Evolutionary conservation across 208 protist genomes (phyloP).

Genomic region (Acanthamoeba lenticulata): DNA sequence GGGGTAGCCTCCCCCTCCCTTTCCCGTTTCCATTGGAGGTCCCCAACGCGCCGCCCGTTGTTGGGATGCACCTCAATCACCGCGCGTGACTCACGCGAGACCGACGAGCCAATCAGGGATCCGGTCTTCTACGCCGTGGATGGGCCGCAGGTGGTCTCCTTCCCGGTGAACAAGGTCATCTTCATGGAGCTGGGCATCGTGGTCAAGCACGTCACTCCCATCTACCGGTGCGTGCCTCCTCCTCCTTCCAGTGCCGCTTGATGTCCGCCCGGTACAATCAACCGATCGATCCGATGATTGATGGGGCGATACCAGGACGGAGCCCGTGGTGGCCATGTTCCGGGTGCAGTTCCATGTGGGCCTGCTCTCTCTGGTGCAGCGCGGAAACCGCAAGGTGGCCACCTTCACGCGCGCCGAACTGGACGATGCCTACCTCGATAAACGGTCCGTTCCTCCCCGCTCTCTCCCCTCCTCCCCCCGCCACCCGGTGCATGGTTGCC

Average conservation of each 20-base stretch:
- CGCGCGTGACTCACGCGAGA: background rate
- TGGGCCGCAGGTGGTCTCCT: slow-evolving; percentile 35
- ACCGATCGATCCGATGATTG: background rate
- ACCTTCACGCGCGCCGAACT: slow-evolving; percentile 46
- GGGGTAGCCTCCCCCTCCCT: background rate
- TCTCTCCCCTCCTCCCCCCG: background rate
- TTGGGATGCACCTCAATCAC: background rate
- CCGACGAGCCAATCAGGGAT: slow-evolving; percentile 35
- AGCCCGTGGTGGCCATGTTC: slow-evolving; percentile 66
- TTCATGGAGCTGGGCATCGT: slow-evolving; percentile 34
- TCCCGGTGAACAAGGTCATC: slow-evolving; percentile 52
- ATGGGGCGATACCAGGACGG: slow-evolving; percentile 48
- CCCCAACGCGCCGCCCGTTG: background rate
- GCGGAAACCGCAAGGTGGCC: background rate
- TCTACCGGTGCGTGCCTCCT: slow-evolving; percentile 41
- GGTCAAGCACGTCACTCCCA: slow-evolving; percentile 65
- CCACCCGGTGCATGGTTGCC: background rate
- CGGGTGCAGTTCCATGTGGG: slow-evolving; percentile 70
- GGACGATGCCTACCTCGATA: slow-evolving; percentile 68
- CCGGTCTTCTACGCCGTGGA: slow-evolving; percentile 51
- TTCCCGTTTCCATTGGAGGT: background rate
- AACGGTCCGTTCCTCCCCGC: background rate
- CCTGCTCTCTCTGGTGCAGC: background rate
- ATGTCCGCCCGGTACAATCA: background rate
- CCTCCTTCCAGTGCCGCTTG: background rate